Conservation (phyloP, 805 yeast genomes). For the Zygosaccharomyces siamensis region DNA sequence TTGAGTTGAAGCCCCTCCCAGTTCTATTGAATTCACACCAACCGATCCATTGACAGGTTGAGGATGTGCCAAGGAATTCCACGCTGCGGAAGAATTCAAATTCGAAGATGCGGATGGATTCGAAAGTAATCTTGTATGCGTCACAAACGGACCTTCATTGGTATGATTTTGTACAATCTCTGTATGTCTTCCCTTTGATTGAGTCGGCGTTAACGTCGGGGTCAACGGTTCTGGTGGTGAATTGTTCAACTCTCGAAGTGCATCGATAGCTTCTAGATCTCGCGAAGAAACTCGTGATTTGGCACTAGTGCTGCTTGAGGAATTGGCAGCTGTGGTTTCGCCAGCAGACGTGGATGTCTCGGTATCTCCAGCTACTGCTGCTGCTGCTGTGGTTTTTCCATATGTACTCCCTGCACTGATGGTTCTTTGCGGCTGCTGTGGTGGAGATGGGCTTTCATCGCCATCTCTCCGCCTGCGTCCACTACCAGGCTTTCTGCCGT, state of each 20-base stretch:
- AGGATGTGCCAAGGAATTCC: slow-evolving; percentile 8
- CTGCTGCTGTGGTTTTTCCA: not conserved
- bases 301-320: not conserved
- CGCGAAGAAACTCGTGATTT: slow-evolving; percentile 13
- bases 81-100: slow-evolving; percentile 5
- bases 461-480: slow-evolving; percentile 28
- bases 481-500: slow-evolving; percentile 35
- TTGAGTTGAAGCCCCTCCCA: not conserved
- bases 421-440: not conserved
- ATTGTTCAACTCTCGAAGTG: slow-evolving; percentile 26
- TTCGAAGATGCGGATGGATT: slow-evolving; percentile 5
- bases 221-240: slow-evolving; percentile 19
- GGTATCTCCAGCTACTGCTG: not conserved
- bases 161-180: not conserved
- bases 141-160: slow-evolving; percentile 7
- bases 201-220: slow-evolving; percentile 11
- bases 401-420: not conserved
- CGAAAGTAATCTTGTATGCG: slow-evolving; percentile 8
- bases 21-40: slow-evolving; percentile 2
- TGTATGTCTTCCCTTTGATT: slow-evolving; percentile 5
- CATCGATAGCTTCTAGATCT: slow-evolving; percentile 29
- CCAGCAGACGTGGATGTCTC: not conserved
- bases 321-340: not conserved
- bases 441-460: not conserved
- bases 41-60: slow-evolving; percentile 2